These are phyloP conservation scores for Fusarium nelsonii DNA, from an alignment of 2,329 filamentous ascomycete genomes.

Conservation along the genomic window DNA sequence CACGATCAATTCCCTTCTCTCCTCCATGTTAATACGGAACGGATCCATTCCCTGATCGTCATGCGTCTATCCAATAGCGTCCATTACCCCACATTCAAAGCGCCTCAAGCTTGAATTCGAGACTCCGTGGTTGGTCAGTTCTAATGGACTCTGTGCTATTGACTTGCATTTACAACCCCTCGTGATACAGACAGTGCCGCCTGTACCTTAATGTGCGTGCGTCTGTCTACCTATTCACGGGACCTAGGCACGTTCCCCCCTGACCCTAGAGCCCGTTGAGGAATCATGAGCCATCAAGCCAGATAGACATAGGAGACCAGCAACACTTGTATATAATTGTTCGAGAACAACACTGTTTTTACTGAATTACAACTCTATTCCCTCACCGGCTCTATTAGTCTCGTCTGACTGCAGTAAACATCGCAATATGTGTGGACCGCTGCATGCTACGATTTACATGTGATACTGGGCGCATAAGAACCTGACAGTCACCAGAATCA, in stretches of 20 bases:
- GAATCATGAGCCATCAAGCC: background rate
- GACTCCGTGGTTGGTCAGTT: constrained; percentile 36
- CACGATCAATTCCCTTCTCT: background rate
- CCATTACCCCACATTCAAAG: constrained; percentile 30
- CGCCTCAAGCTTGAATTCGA: constrained; percentile 34
- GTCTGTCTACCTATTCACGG: background rate
- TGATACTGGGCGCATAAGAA: constrained; percentile 36
- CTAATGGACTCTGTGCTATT: constrained; percentile 16
- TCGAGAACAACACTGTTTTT: background rate
- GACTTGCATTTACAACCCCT: constrained; percentile 31
- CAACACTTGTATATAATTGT: background rate
- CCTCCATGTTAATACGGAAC: background rate
- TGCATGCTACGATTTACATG: constrained; percentile 40
- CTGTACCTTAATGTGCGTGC: background rate
- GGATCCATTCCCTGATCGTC: constrained; percentile 13
- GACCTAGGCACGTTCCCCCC: constrained; percentile 3
- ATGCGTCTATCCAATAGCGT: constrained; percentile 13
- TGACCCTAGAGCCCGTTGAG: constrained; percentile 4
- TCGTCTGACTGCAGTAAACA: constrained; percentile 2
- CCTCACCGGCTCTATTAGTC: constrained; percentile 5
- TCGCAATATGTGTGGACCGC: constrained; percentile 9
- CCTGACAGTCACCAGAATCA: constrained; percentile 7
- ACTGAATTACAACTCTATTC: constrained; percentile 3
- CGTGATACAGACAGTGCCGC: constrained; percentile 22
- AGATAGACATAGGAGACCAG: background rate